Conservation (phyloP, 164 flowering plant species). For the Liquidambar formosana region DNA sequence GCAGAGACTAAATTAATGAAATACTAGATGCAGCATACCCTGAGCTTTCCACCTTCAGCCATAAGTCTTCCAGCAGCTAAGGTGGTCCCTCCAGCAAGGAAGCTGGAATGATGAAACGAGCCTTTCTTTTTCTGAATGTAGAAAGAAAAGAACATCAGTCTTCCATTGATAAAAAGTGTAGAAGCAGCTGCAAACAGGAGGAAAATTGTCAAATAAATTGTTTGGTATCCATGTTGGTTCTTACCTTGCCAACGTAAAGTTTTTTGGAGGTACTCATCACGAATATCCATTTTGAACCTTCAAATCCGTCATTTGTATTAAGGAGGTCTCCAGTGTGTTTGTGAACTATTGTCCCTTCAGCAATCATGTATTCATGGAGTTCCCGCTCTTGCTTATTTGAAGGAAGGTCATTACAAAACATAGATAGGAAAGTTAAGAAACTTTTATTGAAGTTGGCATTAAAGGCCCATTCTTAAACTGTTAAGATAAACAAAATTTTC, state of each 20-base stretch:
- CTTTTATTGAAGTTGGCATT: too few relatives aligned
- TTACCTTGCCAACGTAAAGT: slow-evolving; percentile 44
- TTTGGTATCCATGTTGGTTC: neutral
- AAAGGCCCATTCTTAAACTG: too few relatives aligned
- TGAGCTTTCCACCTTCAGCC: slow-evolving; percentile 22
- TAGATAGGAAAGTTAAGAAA: too few relatives aligned
- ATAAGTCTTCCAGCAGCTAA: slow-evolving; percentile 36
- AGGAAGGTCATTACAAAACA: neutral
- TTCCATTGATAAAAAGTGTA: neutral
- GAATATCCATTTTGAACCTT: slow-evolving; percentile 43
- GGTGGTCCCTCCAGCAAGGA: slow-evolving; percentile 41
- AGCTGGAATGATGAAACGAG: slow-evolving; percentile 40
- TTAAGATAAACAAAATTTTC: too few relatives aligned
- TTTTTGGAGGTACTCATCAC: slow-evolving; percentile 39
- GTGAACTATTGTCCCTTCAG: slow-evolving; percentile 30
- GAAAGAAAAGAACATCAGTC: neutral
- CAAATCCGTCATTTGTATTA: slow-evolving; percentile 20
- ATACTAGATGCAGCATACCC: slow-evolving; percentile 14
- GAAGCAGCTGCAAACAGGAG: neutral
- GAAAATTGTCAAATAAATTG: neutral
- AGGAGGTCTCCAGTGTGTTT: slow-evolving; percentile 22
- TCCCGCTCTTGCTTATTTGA: slow-evolving; percentile 32
- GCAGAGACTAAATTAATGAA: too few relatives aligned
- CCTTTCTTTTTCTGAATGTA: slow-evolving; percentile 32
- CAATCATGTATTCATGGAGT: slow-evolving; percentile 29